Base-by-base conservation (phyloP, 148 eudicot species). In the Nepenthes mirabilis region DNA sequence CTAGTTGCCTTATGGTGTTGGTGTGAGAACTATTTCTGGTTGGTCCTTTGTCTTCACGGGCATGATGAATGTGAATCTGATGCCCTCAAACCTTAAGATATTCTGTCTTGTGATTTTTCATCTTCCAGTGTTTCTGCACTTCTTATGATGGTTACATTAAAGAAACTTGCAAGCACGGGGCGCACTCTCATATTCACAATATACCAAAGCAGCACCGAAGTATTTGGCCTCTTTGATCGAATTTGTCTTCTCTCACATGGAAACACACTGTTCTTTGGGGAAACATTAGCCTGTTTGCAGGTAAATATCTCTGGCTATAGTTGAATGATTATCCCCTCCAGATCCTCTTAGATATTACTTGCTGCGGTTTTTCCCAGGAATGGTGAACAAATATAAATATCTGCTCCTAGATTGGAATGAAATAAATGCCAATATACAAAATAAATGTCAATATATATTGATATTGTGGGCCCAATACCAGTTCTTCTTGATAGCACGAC, bases 251-350 rank as follows among this genome's bases (percentile, higher is more conserved):
- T 91, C 52, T 91, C 98, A 37, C 88, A 88, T 69, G 98, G 98
- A 72, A 91, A 91, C 71, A 91, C 91, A 34, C 65, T 91, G 61
- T 91, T 91, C 68, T 91, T 91, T 56, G 96, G 96, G 51, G 98
- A 91, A 91, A 91, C 98, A 50, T 66, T 91, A 68, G 87, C 98
- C 47, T 91, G 96, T 75, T 80, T 91, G 79, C 98, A 88, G 96
- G 98, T 88, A 64, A 79, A 45, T 12, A 5, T 10, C 52, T 49
- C 13, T 53, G 58, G 14, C 45, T 7, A 11, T 40, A 47, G 11
- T 13, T 11, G 34, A 55, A 43, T 47, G n/a, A 10, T 40, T 7
- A 23, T 23, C 5, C 14, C 14, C 8, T 55, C 13, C 3, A 2
- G 13, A 33, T 55, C 58, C 45, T 40, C 45, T 40, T 40, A 40